phyloP scores from a whole-genome alignment of 192 early-diverging fungal genomes.

The Gonapodya sp. region DNA sequence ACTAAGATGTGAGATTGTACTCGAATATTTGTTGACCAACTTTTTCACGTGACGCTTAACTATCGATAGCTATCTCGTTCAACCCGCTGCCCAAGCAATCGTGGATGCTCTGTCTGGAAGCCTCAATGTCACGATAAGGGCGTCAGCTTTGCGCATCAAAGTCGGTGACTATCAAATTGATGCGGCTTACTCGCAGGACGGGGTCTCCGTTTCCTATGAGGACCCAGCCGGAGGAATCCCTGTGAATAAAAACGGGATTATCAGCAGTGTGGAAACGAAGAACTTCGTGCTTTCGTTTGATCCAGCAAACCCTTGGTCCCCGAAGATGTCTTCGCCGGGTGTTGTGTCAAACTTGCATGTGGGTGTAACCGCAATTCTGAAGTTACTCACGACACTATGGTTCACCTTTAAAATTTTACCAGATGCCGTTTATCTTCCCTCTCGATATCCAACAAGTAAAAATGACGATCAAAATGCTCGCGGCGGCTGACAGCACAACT shows the following conservation, averaged over 20 bases:
- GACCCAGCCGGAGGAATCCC: not conserved
- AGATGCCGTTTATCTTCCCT: conserved; percentile 54
- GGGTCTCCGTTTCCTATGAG: not conserved
- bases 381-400: not conserved
- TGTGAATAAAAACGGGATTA: not conserved
- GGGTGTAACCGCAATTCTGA: not conserved
- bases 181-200: not conserved
- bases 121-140: not conserved
- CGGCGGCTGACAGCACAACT: not conserved
- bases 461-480: not conserved
- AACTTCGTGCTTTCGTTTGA: not conserved
- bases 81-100: not conserved
- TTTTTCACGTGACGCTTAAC: too few relatives aligned
- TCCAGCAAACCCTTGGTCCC: not conserved
- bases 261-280: not conserved
- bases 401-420: not conserved
- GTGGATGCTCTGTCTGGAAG: not conserved
- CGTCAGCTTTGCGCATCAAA: not conserved
- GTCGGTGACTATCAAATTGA: not conserved
- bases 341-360: not conserved
- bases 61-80: not conserved
- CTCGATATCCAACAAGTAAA: conserved; percentile 26
- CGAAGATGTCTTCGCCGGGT: not conserved
- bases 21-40: not conserved
- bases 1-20: not conserved